These are phyloP conservation scores for Mucor velutinosus DNA, from an alignment of 371 early-diverging fungal species.

Conservation along the genomic window DNA sequence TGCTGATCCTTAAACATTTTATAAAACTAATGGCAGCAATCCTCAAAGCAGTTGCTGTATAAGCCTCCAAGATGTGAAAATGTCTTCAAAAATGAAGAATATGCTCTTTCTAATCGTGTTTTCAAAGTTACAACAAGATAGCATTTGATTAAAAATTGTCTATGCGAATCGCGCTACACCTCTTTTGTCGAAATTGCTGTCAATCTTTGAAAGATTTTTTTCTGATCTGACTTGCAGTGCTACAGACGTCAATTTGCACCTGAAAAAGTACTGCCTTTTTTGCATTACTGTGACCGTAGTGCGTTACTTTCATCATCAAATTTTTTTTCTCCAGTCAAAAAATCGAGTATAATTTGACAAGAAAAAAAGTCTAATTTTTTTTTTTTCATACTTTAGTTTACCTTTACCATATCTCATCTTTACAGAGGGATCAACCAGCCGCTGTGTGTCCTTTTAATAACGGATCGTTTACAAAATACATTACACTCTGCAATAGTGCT, in stretches of 20 bases:
- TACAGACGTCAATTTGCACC: not conserved
- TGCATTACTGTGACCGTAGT: not conserved
- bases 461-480: not conserved
- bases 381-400: not conserved
- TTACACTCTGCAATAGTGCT: constrained; percentile 13
- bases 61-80: too few relatives aligned
- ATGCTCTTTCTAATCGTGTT: not conserved
- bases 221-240: not conserved
- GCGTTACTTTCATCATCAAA: not conserved
- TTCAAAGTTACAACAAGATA: not conserved
- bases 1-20: too few relatives aligned
- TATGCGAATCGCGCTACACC: not conserved
- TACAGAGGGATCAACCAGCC: constrained; percentile 12
- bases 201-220: not conserved
- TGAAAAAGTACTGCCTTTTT: constrained; percentile 5
- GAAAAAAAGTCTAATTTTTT: constrained; percentile 7
- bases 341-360: constrained; percentile 9
- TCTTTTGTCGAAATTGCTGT: not conserved
- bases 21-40: too few relatives aligned
- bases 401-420: constrained; percentile 7
- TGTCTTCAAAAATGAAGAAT: too few relatives aligned
- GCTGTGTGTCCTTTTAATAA: constrained; percentile 16
- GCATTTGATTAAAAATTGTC: not conserved
- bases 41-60: too few relatives aligned
- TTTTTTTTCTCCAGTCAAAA: not conserved